Conservation (phyloP, 2,329 filamentous ascomycete species). For the Nectriaceae sp. region DNA sequence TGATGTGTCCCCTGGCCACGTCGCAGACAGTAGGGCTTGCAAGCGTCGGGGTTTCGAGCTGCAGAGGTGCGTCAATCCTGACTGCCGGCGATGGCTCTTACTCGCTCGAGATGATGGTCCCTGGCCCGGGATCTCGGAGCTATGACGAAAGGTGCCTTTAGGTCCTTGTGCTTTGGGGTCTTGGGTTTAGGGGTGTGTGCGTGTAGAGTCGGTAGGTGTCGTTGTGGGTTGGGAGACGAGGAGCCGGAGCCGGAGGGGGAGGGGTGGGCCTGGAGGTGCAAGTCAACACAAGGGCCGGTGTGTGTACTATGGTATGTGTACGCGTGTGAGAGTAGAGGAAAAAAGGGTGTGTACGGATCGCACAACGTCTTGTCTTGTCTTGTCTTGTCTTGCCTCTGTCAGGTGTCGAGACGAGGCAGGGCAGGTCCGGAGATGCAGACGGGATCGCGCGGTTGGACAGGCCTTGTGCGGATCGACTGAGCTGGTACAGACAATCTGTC, state of each 20-base stretch:
- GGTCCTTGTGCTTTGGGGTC: conserved; percentile 14
- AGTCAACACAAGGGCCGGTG: conserved; percentile 12
- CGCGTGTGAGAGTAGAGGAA: conserved; percentile 12
- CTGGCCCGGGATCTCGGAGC: conserved; percentile 44
- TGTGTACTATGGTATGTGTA: conserved; percentile 19
- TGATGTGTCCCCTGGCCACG: conserved; percentile 65
- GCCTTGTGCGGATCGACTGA: conserved; percentile 20
- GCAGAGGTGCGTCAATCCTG: conserved; percentile 58
- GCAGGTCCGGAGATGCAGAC: conserved; percentile 19
- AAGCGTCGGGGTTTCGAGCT: conserved; percentile 52
- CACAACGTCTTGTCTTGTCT: conserved; percentile 9
- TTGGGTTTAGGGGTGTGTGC: conserved; percentile 24
- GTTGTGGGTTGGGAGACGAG: conserved; percentile 20
- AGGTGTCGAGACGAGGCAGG: conserved; percentile 3
- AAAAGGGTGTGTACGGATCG: conserved; percentile 23
- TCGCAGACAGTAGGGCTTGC: conserved; percentile 59
- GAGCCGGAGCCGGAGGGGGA: conserved; percentile 23
- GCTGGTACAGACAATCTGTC: conserved; percentile 3
- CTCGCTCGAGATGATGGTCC: conserved; percentile 34
- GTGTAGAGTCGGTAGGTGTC: conserved; percentile 20
- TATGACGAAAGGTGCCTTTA: conserved; percentile 39
- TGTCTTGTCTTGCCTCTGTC: conserved; percentile 11
- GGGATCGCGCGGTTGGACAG: conserved; percentile 18
- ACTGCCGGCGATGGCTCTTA: conserved; percentile 31
- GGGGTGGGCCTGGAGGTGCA: conserved; percentile 22